Evolutionary conservation across 352 stramenopile genomes (phyloP), one percentile per base, ranked within the genome.

Genomic region (Bremia lactucae): DNA sequence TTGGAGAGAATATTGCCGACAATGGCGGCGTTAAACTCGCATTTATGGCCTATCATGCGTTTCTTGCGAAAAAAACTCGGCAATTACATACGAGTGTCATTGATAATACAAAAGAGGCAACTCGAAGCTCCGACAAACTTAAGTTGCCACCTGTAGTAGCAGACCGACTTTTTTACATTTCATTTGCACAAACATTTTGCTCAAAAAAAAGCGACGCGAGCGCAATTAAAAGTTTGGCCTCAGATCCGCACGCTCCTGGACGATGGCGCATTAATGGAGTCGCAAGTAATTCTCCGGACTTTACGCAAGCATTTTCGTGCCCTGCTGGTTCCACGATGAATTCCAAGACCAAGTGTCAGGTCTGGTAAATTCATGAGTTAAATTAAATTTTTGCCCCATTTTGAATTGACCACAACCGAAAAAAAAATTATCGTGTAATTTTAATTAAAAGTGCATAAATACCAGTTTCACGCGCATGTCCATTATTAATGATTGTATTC

Each of bases 1-100:
- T 90, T 14, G 60, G 68, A 6, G 74, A 90, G 43, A 87, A 84
- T 42, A 86, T 87, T 33, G 77, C 77, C 26, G 77, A 90, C 49
- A 78, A 83, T 26, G 77, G 74, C 14, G 77, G 77, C 1, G 21
- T 87, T 6, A 46, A 51, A 11, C 46, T 90, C 10, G 54, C 72
- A 16, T 78, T 65, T 39, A 58, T 81, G 15, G 73, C 77, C 19
- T 87, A 68, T 49, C 59, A 16, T 46, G 45, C 28, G 21, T 49
- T 15, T 24, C 20, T 5, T 25, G 16, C 1, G 38, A 25, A 24
- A 45, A 6, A 14, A 15, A n/a, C 7, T 16, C n/a, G 15, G 28
- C 7, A 13, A 14, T n/a, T 33, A 3, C 4, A 33, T 5, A 33
- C 6, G 28, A 33, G 11, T 14, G 28, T 4, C 11, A n/a, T 16